Evolutionary conservation across 2,329 filamentous ascomycete species (phyloP).

Genomic region (Lecanicillium sp.): DNA sequence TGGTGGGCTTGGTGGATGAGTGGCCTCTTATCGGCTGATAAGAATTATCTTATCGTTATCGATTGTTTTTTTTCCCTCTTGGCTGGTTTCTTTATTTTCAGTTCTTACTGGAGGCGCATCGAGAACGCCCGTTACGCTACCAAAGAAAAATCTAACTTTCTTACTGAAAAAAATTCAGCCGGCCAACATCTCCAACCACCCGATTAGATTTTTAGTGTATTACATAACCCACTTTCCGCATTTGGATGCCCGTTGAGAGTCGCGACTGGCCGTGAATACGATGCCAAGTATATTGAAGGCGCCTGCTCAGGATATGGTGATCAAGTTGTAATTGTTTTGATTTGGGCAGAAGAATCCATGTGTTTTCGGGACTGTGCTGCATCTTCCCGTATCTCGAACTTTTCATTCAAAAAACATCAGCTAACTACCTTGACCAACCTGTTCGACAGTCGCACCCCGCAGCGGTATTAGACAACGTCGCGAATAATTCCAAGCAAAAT

Average conservation of each 20-base stretch:
- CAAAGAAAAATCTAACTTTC: not conserved
- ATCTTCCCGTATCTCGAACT: too few species aligned
- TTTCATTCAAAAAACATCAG: too few species aligned
- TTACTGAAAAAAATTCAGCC: not conserved
- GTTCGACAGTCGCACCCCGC: too few species aligned
- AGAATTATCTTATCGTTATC: slow-evolving; percentile 11
- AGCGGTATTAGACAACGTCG: not conserved
- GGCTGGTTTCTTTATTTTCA: not conserved
- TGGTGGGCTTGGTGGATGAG: slow-evolving; percentile 12
- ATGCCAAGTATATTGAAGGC: not conserved
- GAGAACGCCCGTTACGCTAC: not conserved
- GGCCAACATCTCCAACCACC: slow-evolving; percentile 8
- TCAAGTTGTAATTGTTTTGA: too few species aligned
- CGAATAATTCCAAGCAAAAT: too few species aligned
- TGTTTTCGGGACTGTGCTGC: too few species aligned
- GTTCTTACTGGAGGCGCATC: too few species aligned
- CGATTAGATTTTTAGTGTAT: slow-evolving; percentile 1
- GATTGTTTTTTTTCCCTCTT: slow-evolving; percentile 3
- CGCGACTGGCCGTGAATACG: not conserved
- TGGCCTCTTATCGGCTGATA: slow-evolving; percentile 2
- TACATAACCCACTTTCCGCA: slow-evolving; percentile 9
- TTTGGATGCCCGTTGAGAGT: not conserved
- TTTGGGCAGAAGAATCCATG: too few species aligned
- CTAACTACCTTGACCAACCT: too few species aligned
- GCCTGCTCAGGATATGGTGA: not conserved